Conservation (phyloP, 2,329 filamentous ascomycete species). For the Ophiosphaerella herpotricha region DNA sequence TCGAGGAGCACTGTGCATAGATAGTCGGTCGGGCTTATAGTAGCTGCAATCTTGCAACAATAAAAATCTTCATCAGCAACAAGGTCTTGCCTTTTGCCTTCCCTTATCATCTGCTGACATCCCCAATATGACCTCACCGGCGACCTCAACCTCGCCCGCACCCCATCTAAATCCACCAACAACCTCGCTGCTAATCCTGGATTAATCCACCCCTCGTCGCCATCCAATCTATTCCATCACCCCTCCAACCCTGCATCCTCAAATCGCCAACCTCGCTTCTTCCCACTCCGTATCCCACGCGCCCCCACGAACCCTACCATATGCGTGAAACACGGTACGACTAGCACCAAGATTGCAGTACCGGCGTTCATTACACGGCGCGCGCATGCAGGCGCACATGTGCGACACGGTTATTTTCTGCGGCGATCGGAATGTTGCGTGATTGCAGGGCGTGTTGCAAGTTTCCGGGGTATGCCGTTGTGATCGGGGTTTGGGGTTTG, state of each 20-base stretch:
- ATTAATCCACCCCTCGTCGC: neutral
- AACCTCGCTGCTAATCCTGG: neutral
- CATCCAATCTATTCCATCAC: neutral
- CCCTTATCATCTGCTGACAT: no score
- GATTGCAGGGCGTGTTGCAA: no score
- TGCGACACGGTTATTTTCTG: neutral
- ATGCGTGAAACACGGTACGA: neutral
- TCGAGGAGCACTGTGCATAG: slow-evolving; percentile 11
- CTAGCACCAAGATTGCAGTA: neutral
- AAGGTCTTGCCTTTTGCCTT: neutral
- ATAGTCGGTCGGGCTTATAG: slow-evolving; percentile 16
- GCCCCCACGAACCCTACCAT: neutral
- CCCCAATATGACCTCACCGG: neutral
- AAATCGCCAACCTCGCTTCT: neutral
- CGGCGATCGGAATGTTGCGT: no score
- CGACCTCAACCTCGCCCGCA: neutral
- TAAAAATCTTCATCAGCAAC: slow-evolving; percentile 4
- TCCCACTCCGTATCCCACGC: no score
- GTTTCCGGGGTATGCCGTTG: no score
- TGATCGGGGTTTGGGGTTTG: no score
- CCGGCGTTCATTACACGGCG: neutral
- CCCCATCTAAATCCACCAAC: neutral
- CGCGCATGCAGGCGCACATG: neutral
- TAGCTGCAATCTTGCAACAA: slow-evolving; percentile 18
- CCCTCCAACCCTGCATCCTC: neutral